These are phyloP conservation scores for Rosa hybrid DNA, from an alignment of 331 rosid species.

Conservation along the genomic window DNA sequence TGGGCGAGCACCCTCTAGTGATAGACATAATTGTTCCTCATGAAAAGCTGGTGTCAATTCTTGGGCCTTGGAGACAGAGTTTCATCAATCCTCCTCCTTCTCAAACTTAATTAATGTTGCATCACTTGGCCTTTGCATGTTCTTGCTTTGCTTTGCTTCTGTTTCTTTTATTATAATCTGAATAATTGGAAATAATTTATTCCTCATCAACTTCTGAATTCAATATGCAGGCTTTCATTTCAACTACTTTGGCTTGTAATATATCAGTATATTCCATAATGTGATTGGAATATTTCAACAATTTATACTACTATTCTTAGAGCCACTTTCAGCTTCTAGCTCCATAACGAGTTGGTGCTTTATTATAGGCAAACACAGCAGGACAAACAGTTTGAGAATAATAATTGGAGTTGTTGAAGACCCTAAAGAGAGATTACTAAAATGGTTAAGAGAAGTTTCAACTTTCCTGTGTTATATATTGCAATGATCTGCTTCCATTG, in stretches of 20 bases:
- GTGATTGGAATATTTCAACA: neutral
- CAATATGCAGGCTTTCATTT: neutral
- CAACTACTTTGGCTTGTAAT: neutral
- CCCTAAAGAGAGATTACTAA: no score
- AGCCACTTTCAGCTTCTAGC: neutral
- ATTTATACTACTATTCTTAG: neutral
- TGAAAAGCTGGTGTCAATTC: neutral
- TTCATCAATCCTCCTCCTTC: neutral
- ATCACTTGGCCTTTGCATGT: neutral
- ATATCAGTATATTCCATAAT: neutral
- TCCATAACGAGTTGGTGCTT: no score
- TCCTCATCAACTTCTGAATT: neutral
- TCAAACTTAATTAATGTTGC: neutral
- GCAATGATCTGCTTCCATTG: no score
- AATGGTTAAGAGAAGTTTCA: no score
- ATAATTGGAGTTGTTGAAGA: no score
- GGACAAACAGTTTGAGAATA: no score
- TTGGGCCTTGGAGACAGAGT: neutral
- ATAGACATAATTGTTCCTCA: constrained; percentile 4
- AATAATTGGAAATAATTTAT: no score
- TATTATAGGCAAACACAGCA: no score
- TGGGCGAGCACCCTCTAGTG: neutral
- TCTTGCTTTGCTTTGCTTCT: neutral
- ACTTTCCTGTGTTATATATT: no score
- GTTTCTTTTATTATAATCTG: neutral